Evolutionary conservation across 768 basidiomycete genomes (phyloP), one percentile per base, ranked within the genome.

Genomic region (Trametes sanguinea): DNA sequence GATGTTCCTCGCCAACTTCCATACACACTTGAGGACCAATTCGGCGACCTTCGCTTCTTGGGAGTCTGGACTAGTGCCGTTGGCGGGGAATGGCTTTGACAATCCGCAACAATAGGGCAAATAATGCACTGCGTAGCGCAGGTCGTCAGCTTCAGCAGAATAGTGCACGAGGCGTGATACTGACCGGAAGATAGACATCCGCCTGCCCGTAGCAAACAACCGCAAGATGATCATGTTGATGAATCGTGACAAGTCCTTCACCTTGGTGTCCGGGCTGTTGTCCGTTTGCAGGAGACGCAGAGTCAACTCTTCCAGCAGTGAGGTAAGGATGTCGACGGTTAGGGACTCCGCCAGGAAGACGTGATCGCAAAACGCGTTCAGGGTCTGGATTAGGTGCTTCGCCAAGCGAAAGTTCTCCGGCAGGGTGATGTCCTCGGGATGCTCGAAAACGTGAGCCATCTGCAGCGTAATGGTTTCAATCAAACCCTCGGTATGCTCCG

Each of bases 221-320:
- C 95, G 89, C 60, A 99, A 79, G 63, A 98, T 90, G 60, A 98
- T 95, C 92, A 98, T 95, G 75, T 99, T 99, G 76, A 99, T 95
- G 75, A 97, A 98, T 52, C 92, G 86, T 5, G 94, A 95, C 60
- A 98, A 71, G 71, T 98, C 97, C 71, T 95, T 94, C 44, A 97
- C 86, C 70, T 94, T 90, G 72, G 85, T 86, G 50, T 90, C 83
- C 14, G 81, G 75, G 66, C 87, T 93, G 68, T 95, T 92, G 71
- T 98, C 96, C 32, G 96, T 98, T 73, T 97, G 92, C 17, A 99
- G 82, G 22, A 99, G 82, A 6, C 96, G 88, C 40, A 93, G 75
- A 0, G 96, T 96, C 67, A 99, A 77, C 75, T 98, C 95, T 69
- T 95, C 92, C 58, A 98, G 78, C n/a, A 99, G 76, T 1, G 88